phyloP scores from a whole-genome alignment of 345 rosid species.

The Populus tremula region DNA sequence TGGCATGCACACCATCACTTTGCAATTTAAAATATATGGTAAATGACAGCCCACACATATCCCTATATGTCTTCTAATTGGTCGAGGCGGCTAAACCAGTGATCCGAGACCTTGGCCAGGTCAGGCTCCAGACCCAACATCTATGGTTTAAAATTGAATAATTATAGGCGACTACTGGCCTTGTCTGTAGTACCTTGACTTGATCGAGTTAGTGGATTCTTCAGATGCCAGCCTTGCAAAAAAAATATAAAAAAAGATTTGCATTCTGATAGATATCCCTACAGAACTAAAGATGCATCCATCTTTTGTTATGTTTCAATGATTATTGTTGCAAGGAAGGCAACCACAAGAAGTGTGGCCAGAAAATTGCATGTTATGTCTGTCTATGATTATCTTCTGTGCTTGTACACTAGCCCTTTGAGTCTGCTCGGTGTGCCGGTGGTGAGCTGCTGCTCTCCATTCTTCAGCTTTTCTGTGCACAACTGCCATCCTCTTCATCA shows the following conservation, averaged over 20 bases:
- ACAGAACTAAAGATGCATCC: background rate
- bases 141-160: too few species aligned
- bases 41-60: too few species aligned
- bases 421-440: conserved; percentile 63
- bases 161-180: too few species aligned
- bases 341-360: conserved; percentile 66
- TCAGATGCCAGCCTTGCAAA: background rate
- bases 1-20: too few species aligned
- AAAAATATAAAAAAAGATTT: background rate
- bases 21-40: too few species aligned
- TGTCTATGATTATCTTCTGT: conserved; percentile 37
- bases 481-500: conserved; percentile 77
- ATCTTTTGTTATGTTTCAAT: background rate
- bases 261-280: background rate
- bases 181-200: too few species aligned
- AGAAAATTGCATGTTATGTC: conserved; percentile 29
- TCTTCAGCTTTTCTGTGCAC: conserved; percentile 81
- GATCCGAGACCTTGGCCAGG: too few species aligned
- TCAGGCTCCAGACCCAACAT: too few species aligned
- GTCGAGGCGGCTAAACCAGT: too few species aligned
- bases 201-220: too few species aligned
- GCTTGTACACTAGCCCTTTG: conserved; percentile 46
- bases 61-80: too few species aligned
- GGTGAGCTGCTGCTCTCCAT: conserved; percentile 63
- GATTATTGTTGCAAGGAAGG: conserved; percentile 51